Evolutionary conservation across 805 yeast species (phyloP).

Genomic region (Jamesozyma hellenica): DNA sequence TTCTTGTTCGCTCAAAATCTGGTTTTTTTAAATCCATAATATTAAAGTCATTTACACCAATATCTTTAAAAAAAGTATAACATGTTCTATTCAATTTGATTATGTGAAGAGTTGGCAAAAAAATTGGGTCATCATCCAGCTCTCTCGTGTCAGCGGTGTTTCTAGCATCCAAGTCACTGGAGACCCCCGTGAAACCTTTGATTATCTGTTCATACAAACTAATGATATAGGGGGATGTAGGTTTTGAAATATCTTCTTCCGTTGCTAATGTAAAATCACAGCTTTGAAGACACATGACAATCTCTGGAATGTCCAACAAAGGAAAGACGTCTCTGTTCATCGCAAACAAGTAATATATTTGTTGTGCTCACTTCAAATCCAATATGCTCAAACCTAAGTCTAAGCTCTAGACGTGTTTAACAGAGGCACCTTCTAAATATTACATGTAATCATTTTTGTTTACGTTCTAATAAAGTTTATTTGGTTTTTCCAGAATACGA

Average conservation of each 20-base stretch:
- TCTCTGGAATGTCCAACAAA: conserved; percentile 47
- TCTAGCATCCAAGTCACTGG: conserved; percentile 22
- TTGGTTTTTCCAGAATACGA: no score
- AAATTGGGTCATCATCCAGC: conserved; percentile 7
- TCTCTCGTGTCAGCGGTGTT: conserved; percentile 1
- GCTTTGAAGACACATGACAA: conserved; percentile 47
- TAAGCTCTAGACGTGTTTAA: no score
- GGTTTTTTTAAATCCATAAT: conserved; percentile 69
- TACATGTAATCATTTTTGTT: no score
- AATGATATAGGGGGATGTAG: conserved; percentile 46
- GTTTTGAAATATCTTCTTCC: conserved; percentile 49
- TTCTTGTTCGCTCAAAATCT: conserved; percentile 52
- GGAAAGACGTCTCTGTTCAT: conserved; percentile 47
- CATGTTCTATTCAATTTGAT: conserved; percentile 52
- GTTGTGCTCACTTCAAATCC: no score
- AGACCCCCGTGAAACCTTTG: conserved; percentile 48
- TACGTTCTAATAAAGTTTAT: no score
- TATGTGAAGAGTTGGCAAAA: conserved; percentile 31
- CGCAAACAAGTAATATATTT: no score
- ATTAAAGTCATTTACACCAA: conserved; percentile 72
- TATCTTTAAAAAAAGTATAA: conserved; percentile 51
- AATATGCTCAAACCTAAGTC: no score
- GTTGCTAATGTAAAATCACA: conserved; percentile 48
- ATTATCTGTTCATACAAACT: conserved; percentile 50
- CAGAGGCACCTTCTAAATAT: no score